Evolutionary conservation across 2,329 filamentous ascomycete species (phyloP).

Genomic region (Fusarium incarnatum): DNA sequence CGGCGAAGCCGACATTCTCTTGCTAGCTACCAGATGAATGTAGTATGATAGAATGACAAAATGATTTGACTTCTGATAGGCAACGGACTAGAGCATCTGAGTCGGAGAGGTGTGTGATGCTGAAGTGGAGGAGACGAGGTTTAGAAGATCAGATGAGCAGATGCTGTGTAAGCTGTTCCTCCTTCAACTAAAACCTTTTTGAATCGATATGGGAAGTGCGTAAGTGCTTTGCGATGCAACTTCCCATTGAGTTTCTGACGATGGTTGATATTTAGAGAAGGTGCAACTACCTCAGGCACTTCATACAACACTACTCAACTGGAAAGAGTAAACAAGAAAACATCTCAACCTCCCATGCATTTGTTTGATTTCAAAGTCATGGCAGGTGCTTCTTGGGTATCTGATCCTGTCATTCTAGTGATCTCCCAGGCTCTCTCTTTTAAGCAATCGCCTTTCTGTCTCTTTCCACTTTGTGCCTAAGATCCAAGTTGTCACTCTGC

Average conservation of each 20-base stretch:
- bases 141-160: not conserved
- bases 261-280: not conserved
- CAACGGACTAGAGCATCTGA: no score
- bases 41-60: not conserved
- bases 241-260: not conserved
- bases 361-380: not conserved
- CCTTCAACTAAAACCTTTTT: not conserved
- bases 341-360: not conserved
- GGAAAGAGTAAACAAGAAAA: not conserved
- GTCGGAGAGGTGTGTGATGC: not conserved
- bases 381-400: not conserved
- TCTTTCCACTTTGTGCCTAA: not conserved
- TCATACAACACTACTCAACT: not conserved
- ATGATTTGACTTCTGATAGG: no score
- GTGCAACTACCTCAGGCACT: no score
- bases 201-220: not conserved
- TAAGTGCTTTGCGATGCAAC: not conserved
- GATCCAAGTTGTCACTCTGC: no score
- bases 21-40: not conserved
- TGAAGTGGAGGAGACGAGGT: not conserved
- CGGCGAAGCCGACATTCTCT: constrained; percentile 1
- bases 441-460: not conserved
- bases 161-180: not conserved
- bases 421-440: not conserved
- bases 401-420: not conserved